Evolutionary conservation across 1,139 yeast species (phyloP), one percentile per base, ranked within the genome.

Genomic region (Blastobotrys buckinghamii): DNA sequence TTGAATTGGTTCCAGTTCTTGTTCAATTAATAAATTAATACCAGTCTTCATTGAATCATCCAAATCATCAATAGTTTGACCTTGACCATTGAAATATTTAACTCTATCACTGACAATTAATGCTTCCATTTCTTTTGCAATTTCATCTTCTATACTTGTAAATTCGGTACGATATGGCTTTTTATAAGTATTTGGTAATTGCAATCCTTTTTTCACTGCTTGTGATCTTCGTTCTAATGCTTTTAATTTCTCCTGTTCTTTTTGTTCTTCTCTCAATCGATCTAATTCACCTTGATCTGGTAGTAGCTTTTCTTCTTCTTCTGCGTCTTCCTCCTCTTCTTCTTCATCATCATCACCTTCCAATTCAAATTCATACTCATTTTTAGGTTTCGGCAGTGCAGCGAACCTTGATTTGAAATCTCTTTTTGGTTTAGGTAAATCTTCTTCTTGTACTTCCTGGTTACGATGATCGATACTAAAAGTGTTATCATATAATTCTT

Each of bases 331-430:
- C 19, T 38, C 48, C 17, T 42, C 53, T 6, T 43, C 45, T 7
- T 55, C 59, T n/a, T 55, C 59, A 15, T 55, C 62, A 17, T 57
- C 59, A 17, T 59, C 65, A 16, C 53, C 65, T 2, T 71, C 69
- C 1, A 69, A 60, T 6, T 69, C 66, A n/a, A 77, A 64, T 50
- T 81, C 84, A 58, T 76, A 79, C 51, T 80, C 82, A 55, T 81
- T 79, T 53, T 71, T 69, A 0, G 87, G 84, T 42, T 68, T 66
- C 0, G 87, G 84, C 10, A 81, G 62, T 67, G 64, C n/a, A 33
- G 39, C 37, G 40, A 44, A 44, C 42, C 20, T 20, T 24, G 7
- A 24, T 15, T 33, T 15, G 16, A 35, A 22, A 35, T 36, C 27
- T 24, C 12, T n/a, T 12, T 32, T 13, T 12, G 39, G 34, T 15